Base-by-base conservation (phyloP, 2,329 filamentous ascomycete species). In the Ceratocystis albifundus region DNA sequence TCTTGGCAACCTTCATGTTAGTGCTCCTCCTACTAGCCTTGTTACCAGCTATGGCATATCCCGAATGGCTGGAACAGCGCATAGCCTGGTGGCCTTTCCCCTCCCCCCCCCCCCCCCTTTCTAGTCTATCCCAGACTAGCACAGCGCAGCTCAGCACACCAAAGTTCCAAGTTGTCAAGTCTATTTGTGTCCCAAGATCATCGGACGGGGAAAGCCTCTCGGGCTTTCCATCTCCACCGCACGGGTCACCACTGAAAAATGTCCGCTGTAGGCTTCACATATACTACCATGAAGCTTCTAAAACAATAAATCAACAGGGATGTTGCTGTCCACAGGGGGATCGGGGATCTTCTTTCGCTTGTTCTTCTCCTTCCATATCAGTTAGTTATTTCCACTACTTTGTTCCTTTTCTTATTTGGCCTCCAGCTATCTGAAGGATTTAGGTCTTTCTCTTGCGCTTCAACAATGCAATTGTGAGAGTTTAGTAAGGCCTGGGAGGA, bases 381-480 rank as follows among this genome's bases (percentile, higher is more conserved):
- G 32, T 36, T 2, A 36, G 8, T 36, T 36, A 36, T 10, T 20
- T 50, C 17, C 6, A 4, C 5, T 20, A 8, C 17, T 50, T 50
- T 50, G 15, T 50, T 50, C 46, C 17, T 50, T 3, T 20, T n/a
- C 10, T 20, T 10, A n/a, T n/a, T 50, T 50, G 10, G n/a, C 46
- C 46, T 22, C 46, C 3, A 50, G 22, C 32, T 36, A 4, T 20
- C 17, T 3, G 17, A 50, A 50, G 46, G 46, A 50, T 50, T 50
- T 36, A 10, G 8, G n/a, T 8, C 46, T 10, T 50, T n/a, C 15
- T 50, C 15, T 20, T 10, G 32, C 32, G 32, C 32, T 8, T 20
- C 17, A 48, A 50, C 46, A 50, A 57, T 57, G 50, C 50, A 30
- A 57, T 57, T 57, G 50, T 57, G 22, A 15, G 46, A 22, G 8